phyloP scores from a whole-genome alignment of 2,329 filamentous ascomycete species.

The Aspergillus unguis region DNA sequence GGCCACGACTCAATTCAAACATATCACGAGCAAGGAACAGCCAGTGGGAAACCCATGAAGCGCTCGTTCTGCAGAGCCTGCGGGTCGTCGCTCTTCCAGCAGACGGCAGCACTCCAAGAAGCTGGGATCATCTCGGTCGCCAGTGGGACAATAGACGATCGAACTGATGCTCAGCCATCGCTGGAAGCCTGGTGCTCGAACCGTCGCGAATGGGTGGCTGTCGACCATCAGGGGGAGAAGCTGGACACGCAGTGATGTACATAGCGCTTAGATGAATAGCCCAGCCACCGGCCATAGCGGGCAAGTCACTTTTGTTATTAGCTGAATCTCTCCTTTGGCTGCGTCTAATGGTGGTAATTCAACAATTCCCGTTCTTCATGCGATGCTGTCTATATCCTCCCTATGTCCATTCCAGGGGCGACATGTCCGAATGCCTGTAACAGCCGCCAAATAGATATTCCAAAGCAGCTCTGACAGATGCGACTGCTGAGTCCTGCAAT shows the following conservation, averaged over 20 bases:
- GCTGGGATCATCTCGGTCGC: slow-evolving; percentile 6
- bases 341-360: too few species aligned
- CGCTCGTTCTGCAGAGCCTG: slow-evolving; percentile 22
- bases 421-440: too few species aligned
- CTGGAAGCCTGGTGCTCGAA: slow-evolving; percentile 7
- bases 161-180: background rate
- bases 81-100: slow-evolving; percentile 16
- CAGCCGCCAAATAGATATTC: too few species aligned
- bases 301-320: too few species aligned
- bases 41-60: slow-evolving; percentile 10
- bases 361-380: too few species aligned
- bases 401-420: too few species aligned
- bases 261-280: too few species aligned
- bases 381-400: too few species aligned
- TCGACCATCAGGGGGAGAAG: background rate
- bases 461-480: too few species aligned
- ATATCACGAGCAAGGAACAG: slow-evolving; percentile 14
- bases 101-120: background rate
- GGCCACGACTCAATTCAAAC: slow-evolving; percentile 16
- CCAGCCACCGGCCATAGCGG: too few species aligned
- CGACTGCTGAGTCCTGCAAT: background rate
- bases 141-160: slow-evolving; percentile 15
- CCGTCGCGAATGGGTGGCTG: slow-evolving; percentile 6
- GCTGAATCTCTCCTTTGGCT: too few species aligned
- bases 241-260: slow-evolving; percentile 4